Evolutionary conservation across 768 basidiomycete species (phyloP).

Genomic region (Xerocomus brunneocitrinus): DNA sequence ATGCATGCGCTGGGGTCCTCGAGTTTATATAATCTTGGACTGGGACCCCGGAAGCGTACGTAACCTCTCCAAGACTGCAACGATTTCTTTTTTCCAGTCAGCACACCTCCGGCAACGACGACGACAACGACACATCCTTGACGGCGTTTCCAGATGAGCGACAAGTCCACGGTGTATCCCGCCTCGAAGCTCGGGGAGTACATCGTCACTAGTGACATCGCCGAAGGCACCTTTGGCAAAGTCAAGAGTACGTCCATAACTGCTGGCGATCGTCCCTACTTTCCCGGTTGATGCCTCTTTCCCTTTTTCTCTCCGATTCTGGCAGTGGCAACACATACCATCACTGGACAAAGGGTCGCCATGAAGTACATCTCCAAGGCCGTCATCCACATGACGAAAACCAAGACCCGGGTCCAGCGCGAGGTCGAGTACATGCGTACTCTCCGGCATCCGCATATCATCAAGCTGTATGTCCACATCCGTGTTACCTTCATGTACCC

Average conservation of each 20-base stretch:
- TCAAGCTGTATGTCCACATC: slow-evolving; percentile 73
- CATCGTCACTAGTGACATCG: slow-evolving; percentile 80
- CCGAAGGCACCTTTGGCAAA: slow-evolving; percentile 97
- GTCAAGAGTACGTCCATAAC: slow-evolving; percentile 80
- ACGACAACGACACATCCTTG: slow-evolving; percentile 3
- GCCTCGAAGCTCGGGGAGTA: slow-evolving; percentile 87
- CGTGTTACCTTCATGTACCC: slow-evolving; percentile 1
- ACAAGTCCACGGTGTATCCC: slow-evolving; percentile 36
- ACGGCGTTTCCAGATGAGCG: slow-evolving; percentile 25
- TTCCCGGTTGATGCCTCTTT: slow-evolving; percentile 12
- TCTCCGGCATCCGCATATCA: slow-evolving; percentile 92
- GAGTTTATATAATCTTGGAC: slow-evolving; percentile 16
- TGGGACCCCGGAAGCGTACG: slow-evolving; percentile 21
- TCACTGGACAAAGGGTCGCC: slow-evolving; percentile 93
- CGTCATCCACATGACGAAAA: slow-evolving; percentile 87
- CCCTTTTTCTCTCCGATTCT: slow-evolving; percentile 9
- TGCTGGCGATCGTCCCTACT: slow-evolving; percentile 12
- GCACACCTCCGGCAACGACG: slow-evolving; percentile 9
- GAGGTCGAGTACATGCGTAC: slow-evolving; percentile 98
- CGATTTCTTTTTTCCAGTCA: slow-evolving; percentile 22
- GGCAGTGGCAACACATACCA: slow-evolving; percentile 86
- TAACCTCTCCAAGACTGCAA: slow-evolving; percentile 19
- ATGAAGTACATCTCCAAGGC: slow-evolving; percentile 98
- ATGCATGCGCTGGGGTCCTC: slow-evolving; percentile 11
- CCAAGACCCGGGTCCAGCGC: slow-evolving; percentile 85